Evolutionary conservation across 1,139 yeast species (phyloP), one percentile per base, ranked within the genome.

Genomic region (Wickerhamomyces sp.): DNA sequence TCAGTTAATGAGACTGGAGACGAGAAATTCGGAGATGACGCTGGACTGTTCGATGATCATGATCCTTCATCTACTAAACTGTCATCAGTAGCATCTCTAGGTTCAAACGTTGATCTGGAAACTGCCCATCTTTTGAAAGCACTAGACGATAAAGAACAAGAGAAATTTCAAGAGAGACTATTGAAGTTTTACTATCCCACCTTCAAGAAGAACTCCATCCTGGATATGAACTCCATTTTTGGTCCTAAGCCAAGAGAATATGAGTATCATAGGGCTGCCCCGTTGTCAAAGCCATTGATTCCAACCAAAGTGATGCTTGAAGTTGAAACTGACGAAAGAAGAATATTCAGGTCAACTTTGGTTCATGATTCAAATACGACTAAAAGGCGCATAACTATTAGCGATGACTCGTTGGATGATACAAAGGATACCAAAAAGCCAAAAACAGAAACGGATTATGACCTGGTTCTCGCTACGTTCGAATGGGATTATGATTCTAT

Each of bases 401-500:
- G 45, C 6, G 47, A 44, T 5, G 40, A 35, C 13, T 30, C 39
- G 0, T 24, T 42, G 21, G 48, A 42, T 6, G 32, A 38, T 12
- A 31, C 32, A 12, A 25, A 37, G 3, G 16, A 33, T 2, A 41
- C 37, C 23, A 39, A 46, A 30, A 46, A 42, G 20, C 38, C 34
- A 16, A 32, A 22, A 19, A 26, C 36, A 16, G 45, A 48, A 26
- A 43, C 55, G 19, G 69, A 75, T 21, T 75, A 76, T 36, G 86
- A 82, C 41, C 59, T 85, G 35, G 64, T 83, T 5, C 62, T 87
- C 28, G 84, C 93, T 0, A 73, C 91, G 0, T 81, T 86, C 14
- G 91, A 84, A 47, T 88, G 96, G 96, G 81, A 86, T 51, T 85
- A 81, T 49, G 79, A 76, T 21, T 65, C 65, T 6, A 75, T 83